These are phyloP conservation scores for Cryptococcus hybrid DNA, from an alignment of 1,284 basidiomycete genomes.

Conservation along the genomic window DNA sequence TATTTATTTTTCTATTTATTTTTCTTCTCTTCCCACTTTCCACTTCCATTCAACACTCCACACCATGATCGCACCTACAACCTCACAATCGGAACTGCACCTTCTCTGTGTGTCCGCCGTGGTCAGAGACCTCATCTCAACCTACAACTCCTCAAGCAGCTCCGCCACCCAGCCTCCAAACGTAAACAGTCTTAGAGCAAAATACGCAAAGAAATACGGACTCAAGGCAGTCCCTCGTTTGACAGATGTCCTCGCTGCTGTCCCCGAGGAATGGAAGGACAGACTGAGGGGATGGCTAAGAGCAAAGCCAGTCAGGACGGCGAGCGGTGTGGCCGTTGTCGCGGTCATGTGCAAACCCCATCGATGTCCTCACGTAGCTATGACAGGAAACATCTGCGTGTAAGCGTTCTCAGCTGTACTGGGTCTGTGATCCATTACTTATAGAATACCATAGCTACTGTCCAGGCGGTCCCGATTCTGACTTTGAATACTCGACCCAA, in stretches of 20 bases:
- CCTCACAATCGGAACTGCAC: constrained; percentile 79
- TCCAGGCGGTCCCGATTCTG: constrained; percentile 97
- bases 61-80: constrained; percentile 30
- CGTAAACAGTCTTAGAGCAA: constrained; percentile 81
- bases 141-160: constrained; percentile 32
- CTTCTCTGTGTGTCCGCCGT: constrained; percentile 92
- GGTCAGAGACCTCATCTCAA: constrained; percentile 84
- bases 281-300: constrained; percentile 84
- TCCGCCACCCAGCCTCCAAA: constrained; percentile 53
- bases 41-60: neutral
- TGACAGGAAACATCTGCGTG: constrained; percentile 99
- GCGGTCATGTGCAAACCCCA: constrained; percentile 99
- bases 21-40: neutral
- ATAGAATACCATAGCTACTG: constrained; percentile 69
- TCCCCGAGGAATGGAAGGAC: constrained; percentile 96
- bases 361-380: constrained; percentile 98
- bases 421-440: neutral
- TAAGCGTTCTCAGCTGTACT: constrained; percentile 50
- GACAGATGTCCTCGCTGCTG: constrained; percentile 97
- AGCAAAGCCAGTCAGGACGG: constrained; percentile 95
- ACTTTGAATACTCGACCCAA: constrained; percentile 99
- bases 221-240: constrained; percentile 85
- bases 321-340: constrained; percentile 96
- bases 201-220: constrained; percentile 85
- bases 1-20: neutral